Percentiles rank a stretch among this genome's conserved stretches.
These are phyloP conservation scores for Pichia sp. DNA, from an alignment of 1,139 yeast genomes.

Conservation along the genomic window DNA sequence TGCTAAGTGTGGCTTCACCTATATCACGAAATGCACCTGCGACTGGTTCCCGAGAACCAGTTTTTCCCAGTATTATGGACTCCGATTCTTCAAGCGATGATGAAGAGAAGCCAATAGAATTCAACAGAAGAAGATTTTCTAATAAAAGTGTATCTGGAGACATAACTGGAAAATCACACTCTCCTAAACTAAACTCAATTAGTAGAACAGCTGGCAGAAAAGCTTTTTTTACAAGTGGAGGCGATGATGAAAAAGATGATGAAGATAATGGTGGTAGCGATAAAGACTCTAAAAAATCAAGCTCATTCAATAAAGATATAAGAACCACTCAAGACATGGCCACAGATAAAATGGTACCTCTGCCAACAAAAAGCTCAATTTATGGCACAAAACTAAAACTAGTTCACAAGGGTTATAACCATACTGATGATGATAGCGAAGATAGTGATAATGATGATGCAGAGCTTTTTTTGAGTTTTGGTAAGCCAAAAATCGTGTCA, in stretches of 20 bases:
- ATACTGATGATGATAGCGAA: slow-evolving; percentile 7
- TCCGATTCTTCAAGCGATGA: slow-evolving; percentile 10
- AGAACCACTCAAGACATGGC: background rate
- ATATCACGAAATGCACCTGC: background rate
- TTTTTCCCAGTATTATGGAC: slow-evolving; percentile 3
- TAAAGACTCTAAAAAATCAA: background rate
- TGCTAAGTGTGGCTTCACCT: background rate
- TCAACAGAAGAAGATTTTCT: slow-evolving; percentile 14
- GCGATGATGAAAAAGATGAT: slow-evolving; percentile 7
- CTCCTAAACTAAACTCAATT: background rate
- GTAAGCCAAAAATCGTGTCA: slow-evolving; percentile 1
- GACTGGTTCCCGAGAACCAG: background rate
- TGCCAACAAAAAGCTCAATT: slow-evolving; percentile 14
- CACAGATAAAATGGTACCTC: background rate
- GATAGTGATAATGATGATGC: slow-evolving; percentile 6
- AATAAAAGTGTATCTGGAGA: background rate
- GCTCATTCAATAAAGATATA: background rate
- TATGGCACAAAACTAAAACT: slow-evolving; percentile 20
- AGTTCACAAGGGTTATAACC: background rate
- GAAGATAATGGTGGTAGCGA: slow-evolving; percentile 1
- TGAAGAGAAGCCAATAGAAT: slow-evolving; percentile 18
- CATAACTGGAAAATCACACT: too few relatives aligned
- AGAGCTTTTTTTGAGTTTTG: slow-evolving; percentile 18
- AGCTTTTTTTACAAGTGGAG: slow-evolving; percentile 15
- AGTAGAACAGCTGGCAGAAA: background rate